Evolutionary conservation across 345 rosid species (phyloP).

Genomic region (Bruguiera sexangula): DNA sequence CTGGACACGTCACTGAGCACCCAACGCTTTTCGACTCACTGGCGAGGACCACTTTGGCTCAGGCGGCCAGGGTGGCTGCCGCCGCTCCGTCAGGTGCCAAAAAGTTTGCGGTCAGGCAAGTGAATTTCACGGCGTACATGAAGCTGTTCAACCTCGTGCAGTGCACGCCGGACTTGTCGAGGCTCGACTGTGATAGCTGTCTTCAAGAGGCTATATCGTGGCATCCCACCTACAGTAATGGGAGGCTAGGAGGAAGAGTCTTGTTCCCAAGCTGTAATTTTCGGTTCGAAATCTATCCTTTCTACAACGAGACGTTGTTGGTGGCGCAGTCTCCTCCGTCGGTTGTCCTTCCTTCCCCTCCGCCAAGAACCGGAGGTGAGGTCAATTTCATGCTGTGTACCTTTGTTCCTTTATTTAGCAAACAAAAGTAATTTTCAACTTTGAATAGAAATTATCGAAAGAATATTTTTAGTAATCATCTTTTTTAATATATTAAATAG

Average conservation of each 20-base stretch:
- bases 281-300: conserved; percentile 26
- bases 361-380: conserved; percentile 12
- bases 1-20: not conserved
- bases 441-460: too few relatives aligned
- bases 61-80: conserved; percentile 11
- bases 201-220: conserved; percentile 10
- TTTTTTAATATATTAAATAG: too few relatives aligned
- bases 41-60: conserved; percentile 3
- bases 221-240: conserved; percentile 5
- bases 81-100: conserved; percentile 7
- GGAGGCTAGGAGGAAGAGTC: conserved; percentile 31
- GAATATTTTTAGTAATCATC: too few relatives aligned
- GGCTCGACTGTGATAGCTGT: conserved; percentile 38
- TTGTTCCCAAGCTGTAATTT: conserved; percentile 36
- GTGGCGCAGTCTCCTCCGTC: conserved; percentile 5
- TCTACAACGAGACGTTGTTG: conserved; percentile 13
- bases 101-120: conserved; percentile 25
- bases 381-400: not conserved
- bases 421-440: too few relatives aligned
- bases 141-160: conserved; percentile 36
- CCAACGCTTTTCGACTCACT: not conserved
- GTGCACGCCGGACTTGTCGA: conserved; percentile 55
- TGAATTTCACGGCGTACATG: conserved; percentile 7
- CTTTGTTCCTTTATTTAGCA: not conserved
- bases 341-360: not conserved